Conservation (phyloP, 176 grass and related monocot species). For the Echinochloa phyllopogon region DNA sequence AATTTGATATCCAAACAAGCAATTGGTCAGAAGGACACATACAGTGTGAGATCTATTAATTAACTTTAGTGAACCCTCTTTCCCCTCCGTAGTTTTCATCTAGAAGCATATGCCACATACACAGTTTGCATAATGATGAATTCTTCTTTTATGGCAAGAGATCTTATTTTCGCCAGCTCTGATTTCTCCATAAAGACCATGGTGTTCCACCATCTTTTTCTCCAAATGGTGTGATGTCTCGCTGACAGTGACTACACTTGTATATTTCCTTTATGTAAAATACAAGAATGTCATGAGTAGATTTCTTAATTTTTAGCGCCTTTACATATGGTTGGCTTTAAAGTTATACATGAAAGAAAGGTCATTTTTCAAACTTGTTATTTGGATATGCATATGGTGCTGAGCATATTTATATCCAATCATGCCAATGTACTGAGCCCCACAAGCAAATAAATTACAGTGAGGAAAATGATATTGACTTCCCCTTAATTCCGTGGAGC, state of each 20-base stretch:
- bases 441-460: neutral
- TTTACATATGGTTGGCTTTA: neutral
- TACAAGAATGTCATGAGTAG: neutral
- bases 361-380: neutral
- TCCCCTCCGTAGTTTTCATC: constrained; percentile 30
- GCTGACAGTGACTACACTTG: constrained; percentile 23
- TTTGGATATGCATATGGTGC: neutral
- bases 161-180: constrained; percentile 7
- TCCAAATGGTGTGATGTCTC: constrained; percentile 40
- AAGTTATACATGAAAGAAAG: neutral
- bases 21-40: neutral
- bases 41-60: neutral
- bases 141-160: constrained; percentile 17
- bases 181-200: constrained; percentile 17
- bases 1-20: neutral
- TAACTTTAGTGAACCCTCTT: neutral
- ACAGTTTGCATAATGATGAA: constrained; percentile 6
- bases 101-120: constrained; percentile 35
- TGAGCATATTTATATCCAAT: neutral
- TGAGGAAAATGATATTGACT: neutral
- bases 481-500: neutral
- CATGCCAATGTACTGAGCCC: neutral
- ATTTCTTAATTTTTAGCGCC: neutral
- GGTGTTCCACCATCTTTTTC: constrained; percentile 35
- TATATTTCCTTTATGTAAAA: constrained; percentile 8